Conservation (phyloP, 169 alveolate species). For the Nephromyces sp. region DNA sequence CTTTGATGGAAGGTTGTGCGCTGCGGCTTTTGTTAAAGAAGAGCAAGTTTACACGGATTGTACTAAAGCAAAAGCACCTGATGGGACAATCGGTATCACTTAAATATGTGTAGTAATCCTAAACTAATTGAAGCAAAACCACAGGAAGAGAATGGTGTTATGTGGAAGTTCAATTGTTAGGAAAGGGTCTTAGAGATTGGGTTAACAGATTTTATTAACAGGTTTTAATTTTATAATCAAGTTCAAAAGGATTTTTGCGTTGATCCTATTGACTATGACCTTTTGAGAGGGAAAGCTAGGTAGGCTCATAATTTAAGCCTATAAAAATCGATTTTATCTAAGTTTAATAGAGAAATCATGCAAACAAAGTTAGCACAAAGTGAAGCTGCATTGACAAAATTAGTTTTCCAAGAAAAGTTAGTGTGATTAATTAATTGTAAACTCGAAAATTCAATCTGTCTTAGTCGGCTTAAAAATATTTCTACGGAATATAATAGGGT, state of each 20-base stretch:
- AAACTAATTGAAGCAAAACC: background rate
- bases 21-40: slow-evolving; percentile 82
- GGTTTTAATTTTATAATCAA: background rate
- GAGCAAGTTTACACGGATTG: slow-evolving; percentile 77
- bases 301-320: background rate
- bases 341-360: too few species aligned
- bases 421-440: too few species aligned
- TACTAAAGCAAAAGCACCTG: slow-evolving; percentile 74
- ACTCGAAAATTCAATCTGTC: too few species aligned
- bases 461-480: too few species aligned
- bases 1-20: slow-evolving; percentile 74
- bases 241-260: background rate
- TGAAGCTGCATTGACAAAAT: too few species aligned
- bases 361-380: too few species aligned
- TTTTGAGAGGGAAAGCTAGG: background rate
- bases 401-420: too few species aligned
- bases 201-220: slow-evolving; percentile 13
- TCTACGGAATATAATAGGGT: too few species aligned
- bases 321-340: too few species aligned
- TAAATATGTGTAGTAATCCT: background rate
- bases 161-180: slow-evolving; percentile 76
- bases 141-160: slow-evolving; percentile 80
- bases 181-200: slow-evolving; percentile 81
- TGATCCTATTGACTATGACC: background rate
- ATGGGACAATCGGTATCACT: slow-evolving; percentile 62